phyloP scores from a whole-genome alignment of 2,329 filamentous ascomycete genomes.

The Seiridium unicorne region DNA sequence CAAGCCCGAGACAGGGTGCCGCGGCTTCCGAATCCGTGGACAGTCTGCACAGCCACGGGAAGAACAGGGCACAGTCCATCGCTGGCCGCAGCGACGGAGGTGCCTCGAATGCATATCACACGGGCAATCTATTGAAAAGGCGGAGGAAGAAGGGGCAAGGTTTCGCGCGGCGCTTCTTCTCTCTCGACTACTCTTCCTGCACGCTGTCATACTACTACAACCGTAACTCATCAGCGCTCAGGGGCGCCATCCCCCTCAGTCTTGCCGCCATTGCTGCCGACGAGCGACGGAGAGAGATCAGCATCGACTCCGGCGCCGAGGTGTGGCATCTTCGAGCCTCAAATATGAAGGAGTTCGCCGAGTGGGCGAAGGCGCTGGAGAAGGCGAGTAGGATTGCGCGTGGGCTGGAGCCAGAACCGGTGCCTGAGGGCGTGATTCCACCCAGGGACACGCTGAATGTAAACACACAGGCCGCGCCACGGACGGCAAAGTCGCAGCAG shows the following conservation, averaged over 20 bases:
- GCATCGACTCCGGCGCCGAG: slow-evolving; percentile 93
- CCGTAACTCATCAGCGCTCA: slow-evolving; percentile 85
- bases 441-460: slow-evolving; percentile 16
- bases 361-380: slow-evolving; percentile 85
- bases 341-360: slow-evolving; percentile 80
- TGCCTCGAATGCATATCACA: slow-evolving; percentile 63
- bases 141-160: slow-evolving; percentile 92
- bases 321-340: slow-evolving; percentile 90
- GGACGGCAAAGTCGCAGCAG: slow-evolving; percentile 31
- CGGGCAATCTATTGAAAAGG: slow-evolving; percentile 83
- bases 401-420: slow-evolving; percentile 42
- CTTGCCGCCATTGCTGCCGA: slow-evolving; percentile 89
- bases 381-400: slow-evolving; percentile 69
- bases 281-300: slow-evolving; percentile 85
- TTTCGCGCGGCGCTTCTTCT: slow-evolving; percentile 91
- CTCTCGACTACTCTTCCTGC: slow-evolving; percentile 88
- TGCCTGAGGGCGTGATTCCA: slow-evolving; percentile 15
- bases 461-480: slow-evolving; percentile 24
- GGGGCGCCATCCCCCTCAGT: slow-evolving; percentile 88
- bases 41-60: slow-evolving; percentile 55
- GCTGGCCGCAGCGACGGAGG: slow-evolving; percentile 50
- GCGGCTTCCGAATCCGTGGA: slow-evolving; percentile 56
- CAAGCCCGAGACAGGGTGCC: slow-evolving; percentile 43
- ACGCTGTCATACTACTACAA: slow-evolving; percentile 97
- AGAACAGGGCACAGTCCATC: slow-evolving; percentile 46